A percentile compares a stretch with the other conserved stretches of the same genome.
Conservation (phyloP, 2,329 filamentous ascomycete genomes). For the Claviceps digitariae region DNA sequence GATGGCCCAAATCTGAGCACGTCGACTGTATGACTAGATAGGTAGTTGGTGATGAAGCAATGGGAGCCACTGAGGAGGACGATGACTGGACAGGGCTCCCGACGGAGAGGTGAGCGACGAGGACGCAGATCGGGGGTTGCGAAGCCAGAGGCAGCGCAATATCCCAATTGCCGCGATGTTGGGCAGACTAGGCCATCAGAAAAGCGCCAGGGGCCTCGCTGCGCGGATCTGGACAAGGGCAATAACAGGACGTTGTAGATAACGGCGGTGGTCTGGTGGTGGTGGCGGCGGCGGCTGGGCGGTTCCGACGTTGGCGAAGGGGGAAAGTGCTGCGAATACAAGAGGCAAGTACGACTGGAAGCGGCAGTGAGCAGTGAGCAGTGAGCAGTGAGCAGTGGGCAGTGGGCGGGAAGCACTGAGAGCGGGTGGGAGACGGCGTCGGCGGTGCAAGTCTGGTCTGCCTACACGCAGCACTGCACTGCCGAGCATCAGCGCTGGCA, state of each 20-base stretch:
- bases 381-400: no score
- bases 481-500: no score
- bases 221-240: constrained; percentile 7
- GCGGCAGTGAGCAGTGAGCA: no score
- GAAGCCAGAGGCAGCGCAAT: constrained; percentile 23
- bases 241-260: background rate
- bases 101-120: constrained; percentile 4
- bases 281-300: background rate
- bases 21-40: background rate
- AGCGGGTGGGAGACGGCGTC: no score
- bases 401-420: no score
- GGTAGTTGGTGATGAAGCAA: background rate
- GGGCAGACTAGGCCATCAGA: constrained; percentile 23
- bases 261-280: background rate
- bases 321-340: background rate
- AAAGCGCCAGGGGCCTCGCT: constrained; percentile 11
- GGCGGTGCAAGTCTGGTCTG: no score
- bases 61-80: background rate
- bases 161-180: constrained; percentile 25
- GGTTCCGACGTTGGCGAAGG: background rate
- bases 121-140: constrained; percentile 16
- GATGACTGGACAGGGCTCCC: background rate
- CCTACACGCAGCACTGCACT: no score
- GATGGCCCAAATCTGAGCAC: background rate
- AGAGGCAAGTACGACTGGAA: no score